Evolutionary conservation across 2,329 filamentous ascomycete species (phyloP).

Genomic region (Cladosporium sp.): DNA sequence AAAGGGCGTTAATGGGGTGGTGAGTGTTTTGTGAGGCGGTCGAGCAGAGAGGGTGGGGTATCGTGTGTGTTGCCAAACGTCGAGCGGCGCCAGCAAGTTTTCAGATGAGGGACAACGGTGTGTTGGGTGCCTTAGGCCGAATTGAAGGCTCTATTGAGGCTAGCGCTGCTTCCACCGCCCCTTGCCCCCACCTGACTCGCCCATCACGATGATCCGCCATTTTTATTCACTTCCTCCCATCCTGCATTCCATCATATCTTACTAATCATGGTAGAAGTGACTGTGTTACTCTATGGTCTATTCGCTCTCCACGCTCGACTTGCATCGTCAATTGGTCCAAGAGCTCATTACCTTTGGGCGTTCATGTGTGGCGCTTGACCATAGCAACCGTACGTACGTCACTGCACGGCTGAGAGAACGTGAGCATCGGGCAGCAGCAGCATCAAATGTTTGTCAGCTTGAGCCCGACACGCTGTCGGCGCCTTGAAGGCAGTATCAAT

Average conservation of each 20-base stretch:
- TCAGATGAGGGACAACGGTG: no score
- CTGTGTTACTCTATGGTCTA: no score
- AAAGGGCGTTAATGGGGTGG: not conserved
- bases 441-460: slow-evolving; percentile 1
- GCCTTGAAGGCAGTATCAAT: not conserved
- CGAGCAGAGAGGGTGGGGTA: not conserved
- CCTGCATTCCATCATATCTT: no score
- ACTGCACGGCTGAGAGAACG: not conserved
- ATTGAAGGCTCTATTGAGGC: no score
- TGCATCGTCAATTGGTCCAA: no score
- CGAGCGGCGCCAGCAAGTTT: not conserved
- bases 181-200: no score
- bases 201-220: no score
- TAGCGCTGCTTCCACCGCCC: no score
- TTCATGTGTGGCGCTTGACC: not conserved
- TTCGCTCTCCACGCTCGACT: no score
- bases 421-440: not conserved
- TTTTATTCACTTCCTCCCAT: no score
- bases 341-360: not conserved
- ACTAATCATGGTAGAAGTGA: no score
- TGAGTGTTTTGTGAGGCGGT: not conserved
- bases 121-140: no score
- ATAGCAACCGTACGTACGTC: slow-evolving; percentile 4
- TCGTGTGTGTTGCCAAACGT: not conserved
- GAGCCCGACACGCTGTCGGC: not conserved